Percentiles rank a stretch among this genome's conserved stretches.
These are phyloP conservation scores for Pythium rishiriense DNA, from an alignment of 352 stramenopile genomes.

Conservation along the genomic window DNA sequence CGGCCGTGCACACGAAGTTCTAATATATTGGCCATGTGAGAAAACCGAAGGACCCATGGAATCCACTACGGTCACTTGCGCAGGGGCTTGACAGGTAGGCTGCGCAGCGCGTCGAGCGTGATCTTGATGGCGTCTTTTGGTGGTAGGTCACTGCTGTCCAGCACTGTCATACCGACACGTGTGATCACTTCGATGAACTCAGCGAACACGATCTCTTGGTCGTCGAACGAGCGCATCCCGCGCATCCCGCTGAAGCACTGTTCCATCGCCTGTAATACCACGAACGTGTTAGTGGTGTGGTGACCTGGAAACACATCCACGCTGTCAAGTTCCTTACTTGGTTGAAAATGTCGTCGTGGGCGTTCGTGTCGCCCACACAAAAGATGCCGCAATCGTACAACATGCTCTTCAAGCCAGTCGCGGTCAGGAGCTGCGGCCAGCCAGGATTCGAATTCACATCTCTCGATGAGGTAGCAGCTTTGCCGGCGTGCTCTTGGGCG, in stretches of 20 bases:
- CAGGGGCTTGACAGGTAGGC: conserved; percentile 39
- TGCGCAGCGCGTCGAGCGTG: conserved; percentile 69
- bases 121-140: conserved; percentile 74
- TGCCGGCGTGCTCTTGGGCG: conserved; percentile 36
- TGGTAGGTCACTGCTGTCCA: conserved; percentile 60
- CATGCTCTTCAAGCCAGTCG: conserved; percentile 53
- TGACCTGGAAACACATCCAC: background rate
- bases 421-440: conserved; percentile 54
- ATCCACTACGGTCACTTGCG: conserved; percentile 33
- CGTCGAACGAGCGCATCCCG: conserved; percentile 34
- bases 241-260: conserved; percentile 62
- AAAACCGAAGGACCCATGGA: too few relatives aligned
- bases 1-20: background rate
- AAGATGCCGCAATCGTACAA: conserved; percentile 82
- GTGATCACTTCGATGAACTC: conserved; percentile 74
- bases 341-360: conserved; percentile 60
- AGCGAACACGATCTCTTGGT: conserved; percentile 62
- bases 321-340: conserved; percentile 27
- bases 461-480: conserved; percentile 10
- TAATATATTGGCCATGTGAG: conserved; percentile 11
- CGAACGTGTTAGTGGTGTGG: background rate
- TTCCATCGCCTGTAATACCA: conserved; percentile 38
- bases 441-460: conserved; percentile 1
- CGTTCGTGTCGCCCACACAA: conserved; percentile 52
- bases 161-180: conserved; percentile 60